phyloP scores from a whole-genome alignment of 2,329 filamentous ascomycete genomes.

The Hansfordia pulvinata region DNA sequence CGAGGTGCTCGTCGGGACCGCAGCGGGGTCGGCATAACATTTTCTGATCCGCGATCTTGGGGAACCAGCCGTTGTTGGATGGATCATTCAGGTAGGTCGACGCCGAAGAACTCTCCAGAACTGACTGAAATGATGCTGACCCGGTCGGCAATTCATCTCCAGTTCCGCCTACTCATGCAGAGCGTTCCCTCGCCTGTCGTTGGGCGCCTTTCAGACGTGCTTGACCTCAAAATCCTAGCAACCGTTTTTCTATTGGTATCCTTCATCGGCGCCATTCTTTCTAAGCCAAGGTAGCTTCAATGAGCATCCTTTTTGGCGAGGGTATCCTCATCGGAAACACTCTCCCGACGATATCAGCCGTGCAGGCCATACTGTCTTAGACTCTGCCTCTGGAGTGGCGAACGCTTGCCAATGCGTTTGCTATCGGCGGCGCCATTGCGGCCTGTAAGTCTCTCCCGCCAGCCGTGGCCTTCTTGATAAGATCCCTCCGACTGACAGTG shows the following conservation, averaged over 20 bases:
- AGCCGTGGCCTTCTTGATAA: conserved; percentile 1
- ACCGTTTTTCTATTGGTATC: conserved; percentile 37
- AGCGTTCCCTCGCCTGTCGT: conserved; percentile 40
- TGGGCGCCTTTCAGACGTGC: conserved; percentile 40
- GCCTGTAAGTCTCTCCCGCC: conserved; percentile 25
- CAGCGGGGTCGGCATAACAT: conserved; percentile 39
- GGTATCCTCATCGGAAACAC: conserved; percentile 42
- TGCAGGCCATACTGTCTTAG: conserved; percentile 41
- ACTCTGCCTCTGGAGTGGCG: conserved; percentile 42
- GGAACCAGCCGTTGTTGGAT: conserved; percentile 32
- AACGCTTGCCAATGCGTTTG: conserved; percentile 39
- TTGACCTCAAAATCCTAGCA: conserved; percentile 39
- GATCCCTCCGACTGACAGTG: not conserved
- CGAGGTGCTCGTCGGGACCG: conserved; percentile 41
- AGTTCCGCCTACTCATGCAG: conserved; percentile 44
- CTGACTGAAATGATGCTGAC: conserved; percentile 1
- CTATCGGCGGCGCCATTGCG: conserved; percentile 34
- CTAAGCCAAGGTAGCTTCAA: conserved; percentile 38
- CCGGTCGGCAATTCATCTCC: conserved; percentile 1
- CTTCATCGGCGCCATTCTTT: conserved; percentile 37
- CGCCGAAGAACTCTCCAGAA: not conserved
- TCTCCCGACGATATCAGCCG: conserved; percentile 38
- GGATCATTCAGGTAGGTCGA: conserved; percentile 36
- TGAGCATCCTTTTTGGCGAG: conserved; percentile 42
- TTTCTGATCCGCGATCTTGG: conserved; percentile 42